Conservation (phyloP, 2,329 filamentous ascomycete genomes). For the Hypocrella siamensis region DNA sequence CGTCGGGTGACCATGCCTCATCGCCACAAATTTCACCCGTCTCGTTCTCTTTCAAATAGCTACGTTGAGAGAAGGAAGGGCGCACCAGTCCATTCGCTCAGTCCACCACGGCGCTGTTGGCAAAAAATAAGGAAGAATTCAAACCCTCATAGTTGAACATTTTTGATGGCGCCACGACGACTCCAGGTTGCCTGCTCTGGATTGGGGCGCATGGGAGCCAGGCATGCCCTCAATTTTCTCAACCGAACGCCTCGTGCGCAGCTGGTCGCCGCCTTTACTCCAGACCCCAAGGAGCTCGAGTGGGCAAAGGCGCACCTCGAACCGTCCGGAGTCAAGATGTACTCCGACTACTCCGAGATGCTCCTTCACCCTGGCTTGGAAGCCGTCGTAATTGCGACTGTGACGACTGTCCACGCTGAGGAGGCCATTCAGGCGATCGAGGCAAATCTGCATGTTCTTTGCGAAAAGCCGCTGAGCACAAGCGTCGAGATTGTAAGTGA, state of each 20-base stretch:
- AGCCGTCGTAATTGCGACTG: constrained; percentile 23
- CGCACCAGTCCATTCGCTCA: background rate
- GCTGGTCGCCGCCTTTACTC: constrained; percentile 32
- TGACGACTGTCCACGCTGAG: constrained; percentile 39
- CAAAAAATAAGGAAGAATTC: background rate
- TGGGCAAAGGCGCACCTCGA: constrained; percentile 28
- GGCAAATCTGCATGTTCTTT: constrained; percentile 37
- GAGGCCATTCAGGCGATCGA: constrained; percentile 41
- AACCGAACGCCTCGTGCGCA: constrained; percentile 28
- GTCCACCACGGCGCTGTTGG: background rate
- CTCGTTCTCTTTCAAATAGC: background rate
- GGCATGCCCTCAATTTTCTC: constrained; percentile 32
- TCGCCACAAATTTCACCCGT: background rate
- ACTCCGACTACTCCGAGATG: constrained; percentile 30
- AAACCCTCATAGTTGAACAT: background rate
- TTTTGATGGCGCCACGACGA: constrained; percentile 3
- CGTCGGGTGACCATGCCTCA: background rate
- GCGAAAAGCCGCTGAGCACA: constrained; percentile 44
- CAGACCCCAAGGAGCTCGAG: constrained; percentile 23
- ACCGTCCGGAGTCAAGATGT: constrained; percentile 25
- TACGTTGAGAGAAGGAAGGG: background rate
- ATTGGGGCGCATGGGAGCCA: constrained; percentile 35
- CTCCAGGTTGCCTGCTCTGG: constrained; percentile 30
- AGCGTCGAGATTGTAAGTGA: constrained; percentile 37
- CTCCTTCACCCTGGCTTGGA: constrained; percentile 20